Conservation (phyloP, 805 yeast genomes). For the Starmera caribaea region DNA sequence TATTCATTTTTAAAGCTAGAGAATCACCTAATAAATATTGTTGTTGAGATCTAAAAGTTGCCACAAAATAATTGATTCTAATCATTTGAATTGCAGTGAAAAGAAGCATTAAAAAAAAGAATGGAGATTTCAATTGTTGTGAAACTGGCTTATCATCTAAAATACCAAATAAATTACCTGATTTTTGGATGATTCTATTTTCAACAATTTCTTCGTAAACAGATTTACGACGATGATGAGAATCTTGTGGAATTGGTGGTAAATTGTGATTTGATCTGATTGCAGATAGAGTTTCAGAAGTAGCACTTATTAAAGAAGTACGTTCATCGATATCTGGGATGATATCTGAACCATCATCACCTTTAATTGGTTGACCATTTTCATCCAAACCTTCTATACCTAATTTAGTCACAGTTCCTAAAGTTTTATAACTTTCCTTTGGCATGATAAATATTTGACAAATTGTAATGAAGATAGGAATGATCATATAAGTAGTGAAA, state of each 20-base stretch:
- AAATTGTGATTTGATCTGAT: constrained; percentile 11
- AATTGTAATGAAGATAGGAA: constrained; percentile 66
- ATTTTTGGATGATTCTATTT: constrained; percentile 34
- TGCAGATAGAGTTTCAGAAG: constrained; percentile 10
- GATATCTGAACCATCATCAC: constrained; percentile 30
- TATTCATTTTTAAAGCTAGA: constrained; percentile 49
- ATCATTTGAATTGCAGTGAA: constrained; percentile 87
- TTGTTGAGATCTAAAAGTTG: constrained; percentile 81
- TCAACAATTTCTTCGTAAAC: constrained; percentile 62
- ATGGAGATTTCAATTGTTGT: constrained; percentile 42
- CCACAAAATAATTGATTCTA: constrained; percentile 86
- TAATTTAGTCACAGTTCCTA: constrained; percentile 56
- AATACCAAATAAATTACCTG: constrained; percentile 63
- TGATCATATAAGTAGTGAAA: constrained; percentile 57
- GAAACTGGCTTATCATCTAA: constrained; percentile 52
- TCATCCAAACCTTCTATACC: constrained; percentile 70
- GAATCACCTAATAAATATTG: constrained; percentile 48
- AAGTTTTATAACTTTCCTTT: constrained; percentile 57
- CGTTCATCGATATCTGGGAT: constrained; percentile 35
- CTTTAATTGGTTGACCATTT: constrained; percentile 40
- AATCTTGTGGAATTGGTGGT: no score
- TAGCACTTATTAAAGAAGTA: constrained; percentile 15
- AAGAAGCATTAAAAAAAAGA: constrained; percentile 71
- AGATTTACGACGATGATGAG: constrained; percentile 33
- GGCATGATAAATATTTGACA: constrained; percentile 84